A percentile compares a stretch with the other conserved stretches of the same genome.
Conservation (phyloP, 805 yeast species). For the Ogataea degrootiae region DNA sequence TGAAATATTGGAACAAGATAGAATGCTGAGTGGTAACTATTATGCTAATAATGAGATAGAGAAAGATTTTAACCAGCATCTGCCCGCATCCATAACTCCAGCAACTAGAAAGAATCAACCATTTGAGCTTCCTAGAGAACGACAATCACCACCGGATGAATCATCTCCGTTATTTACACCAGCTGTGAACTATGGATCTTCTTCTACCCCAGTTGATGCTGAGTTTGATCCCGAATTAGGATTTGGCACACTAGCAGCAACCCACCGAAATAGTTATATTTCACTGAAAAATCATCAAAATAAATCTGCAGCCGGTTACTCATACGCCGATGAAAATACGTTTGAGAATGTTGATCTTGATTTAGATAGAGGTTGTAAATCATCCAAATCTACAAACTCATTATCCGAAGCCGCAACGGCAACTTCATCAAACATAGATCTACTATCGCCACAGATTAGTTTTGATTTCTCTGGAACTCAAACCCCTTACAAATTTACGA, state of each 20-base stretch:
- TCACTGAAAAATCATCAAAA: constrained; percentile 22
- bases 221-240: constrained; percentile 11
- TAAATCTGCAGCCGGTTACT: constrained; percentile 12
- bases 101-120: not conserved
- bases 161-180: constrained; percentile 9
- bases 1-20: constrained; percentile 24
- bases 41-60: not conserved
- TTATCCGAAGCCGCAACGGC: not conserved
- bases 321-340: constrained; percentile 44
- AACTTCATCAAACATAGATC: not conserved
- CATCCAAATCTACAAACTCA: not conserved
- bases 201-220: not conserved
- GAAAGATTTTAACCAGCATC: not conserved
- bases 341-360: constrained; percentile 54
- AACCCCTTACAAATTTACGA: too few species aligned
- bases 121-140: constrained; percentile 1
- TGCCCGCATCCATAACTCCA: not conserved
- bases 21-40: constrained; percentile 20
- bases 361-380: constrained; percentile 21
- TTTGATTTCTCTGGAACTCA: too few species aligned
- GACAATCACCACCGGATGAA: not conserved
- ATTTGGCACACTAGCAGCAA: constrained; percentile 3
- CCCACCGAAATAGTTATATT: constrained; percentile 20
- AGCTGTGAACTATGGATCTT: constrained; percentile 8
- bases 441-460: too few species aligned